Base-by-base conservation (phyloP, 2,329 filamentous ascomycete species). In the Talaromyces sp. region DNA sequence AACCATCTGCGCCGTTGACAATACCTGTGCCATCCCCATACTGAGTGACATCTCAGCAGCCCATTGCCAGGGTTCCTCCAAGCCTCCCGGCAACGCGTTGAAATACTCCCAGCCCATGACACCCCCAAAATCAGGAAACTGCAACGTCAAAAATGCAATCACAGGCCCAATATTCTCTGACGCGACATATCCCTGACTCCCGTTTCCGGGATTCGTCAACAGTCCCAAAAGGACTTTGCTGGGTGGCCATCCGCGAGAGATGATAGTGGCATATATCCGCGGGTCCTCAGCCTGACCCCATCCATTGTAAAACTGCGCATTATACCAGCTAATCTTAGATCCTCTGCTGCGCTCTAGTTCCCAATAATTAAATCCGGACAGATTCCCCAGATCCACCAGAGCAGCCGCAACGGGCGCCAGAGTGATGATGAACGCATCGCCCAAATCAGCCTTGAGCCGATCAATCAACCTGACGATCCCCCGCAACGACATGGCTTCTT, bases 31-130 rank as follows among this genome's bases (percentile, higher is more conserved):
- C 77, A 81, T 78, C 0, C 76, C 76, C 76, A 81, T 77, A 60
- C 73, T 79, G 62, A 81, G 63, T 0, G 87, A 87, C 82, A 95
- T 88, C 64, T 84, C 83, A 56, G 82, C 83, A 0, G 90, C 91
- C 93, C 93, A 97, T 69, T 90, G 83, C 89, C 90, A 94, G 0
- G 91, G 90, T 63, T 82, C 79, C 13, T 81, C 80, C 2, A 73
- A 74, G 27, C 85, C 88, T 1, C 88, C 89, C 0, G 91, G 90
- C 65, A 88, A 75, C 63, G 89, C 87, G 79, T 96, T 96, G 79
- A 94, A 97, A 75, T 95, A 97, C 79, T 97, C 93, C 93, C 93
- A 97, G 2, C 92, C 92, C 88, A 95, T 95, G 7, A 97, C 88
- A 0, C 93, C 93, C 0, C 93, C 93, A 75, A 97, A 95, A 0